Base-by-base conservation (phyloP, 306 rosid species). In the Acacia crassicarpa region DNA sequence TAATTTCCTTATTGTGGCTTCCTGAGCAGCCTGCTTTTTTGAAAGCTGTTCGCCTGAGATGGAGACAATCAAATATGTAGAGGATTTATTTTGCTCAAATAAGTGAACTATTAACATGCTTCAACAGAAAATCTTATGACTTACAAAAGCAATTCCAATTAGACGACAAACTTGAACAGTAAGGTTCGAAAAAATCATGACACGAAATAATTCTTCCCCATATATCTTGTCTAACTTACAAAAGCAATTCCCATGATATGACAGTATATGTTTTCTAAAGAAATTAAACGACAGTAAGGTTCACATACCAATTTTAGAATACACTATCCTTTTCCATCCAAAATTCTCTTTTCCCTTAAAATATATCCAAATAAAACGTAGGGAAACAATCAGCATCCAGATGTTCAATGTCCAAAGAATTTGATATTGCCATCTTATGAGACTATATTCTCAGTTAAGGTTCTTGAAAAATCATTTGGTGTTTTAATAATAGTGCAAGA, bases 1-100 rank as follows among this genome's bases (percentile, higher is more conserved):
- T 80, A 96, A 85, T 88, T 90, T 96, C 86, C 98, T 91, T 35
- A 96, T 96, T 27, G 90, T 92, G 81, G 90, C 85, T 85, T 96
- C 99, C 89, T 94, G 99, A 87, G 97, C 82, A 74, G 99, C 99
- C 94, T 96, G 99, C 84, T 94, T 96, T 86, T 92, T 96, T 68
- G 99, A 96, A 85, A 96, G 99, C 85, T 94, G 97, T 89, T 96
- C 98, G 45, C 99, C 99, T 96, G 95, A 79, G 75, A 84, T 76
- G 67, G 66, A 77, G 68, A 83, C n/a, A 59, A 77, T 58, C 27
- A 58, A 46, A 46, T 49, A 74, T 58, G 59, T 63, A 79, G 79
- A 76, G 56, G 75, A 27, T 68, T 49, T 73, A 10, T 63, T 62
- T 74, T n/a, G 45, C 62, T 68, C 80, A 62, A 41, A 19, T 61